Percentiles rank a stretch among this genome's conserved stretches.
phyloP scores from a whole-genome alignment of 129 eudicot species.

The Lactuca saligna region DNA sequence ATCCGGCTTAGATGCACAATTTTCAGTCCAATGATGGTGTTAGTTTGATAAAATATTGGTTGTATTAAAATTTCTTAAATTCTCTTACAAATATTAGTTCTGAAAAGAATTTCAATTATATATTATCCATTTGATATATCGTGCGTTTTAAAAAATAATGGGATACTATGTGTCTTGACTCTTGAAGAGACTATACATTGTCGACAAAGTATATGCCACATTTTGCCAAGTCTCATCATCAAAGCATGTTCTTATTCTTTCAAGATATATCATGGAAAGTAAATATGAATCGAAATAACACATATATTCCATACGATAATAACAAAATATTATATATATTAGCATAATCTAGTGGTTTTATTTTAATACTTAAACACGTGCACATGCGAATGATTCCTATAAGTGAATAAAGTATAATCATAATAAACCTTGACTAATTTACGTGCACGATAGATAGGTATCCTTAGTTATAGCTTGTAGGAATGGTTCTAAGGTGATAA shows the following conservation, averaged over 20 bases:
- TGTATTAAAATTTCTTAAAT: too few relatives aligned
- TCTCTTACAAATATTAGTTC: too few relatives aligned
- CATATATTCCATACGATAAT: slow-evolving; percentile 13
- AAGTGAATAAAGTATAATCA: background rate
- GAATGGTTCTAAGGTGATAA: too few relatives aligned
- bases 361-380: background rate
- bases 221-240: background rate
- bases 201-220: slow-evolving; percentile 5
- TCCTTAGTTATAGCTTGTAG: too few relatives aligned
- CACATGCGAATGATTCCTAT: background rate
- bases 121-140: background rate
- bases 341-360: background rate
- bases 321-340: slow-evolving; percentile 6
- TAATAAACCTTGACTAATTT: too few relatives aligned
- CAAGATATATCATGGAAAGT: background rate
- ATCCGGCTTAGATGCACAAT: too few relatives aligned
- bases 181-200: background rate
- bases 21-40: too few relatives aligned
- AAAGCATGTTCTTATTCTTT: slow-evolving; percentile 5
- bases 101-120: too few relatives aligned
- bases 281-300: background rate
- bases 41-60: too few relatives aligned
- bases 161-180: background rate
- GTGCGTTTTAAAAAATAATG: background rate
- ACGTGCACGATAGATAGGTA: background rate